A percentile compares a stretch with the other conserved stretches of the same genome.
Evolutionary conservation across 2,329 filamentous ascomycete genomes (phyloP).

Genomic region (Beauveria rudraprayagi): DNA sequence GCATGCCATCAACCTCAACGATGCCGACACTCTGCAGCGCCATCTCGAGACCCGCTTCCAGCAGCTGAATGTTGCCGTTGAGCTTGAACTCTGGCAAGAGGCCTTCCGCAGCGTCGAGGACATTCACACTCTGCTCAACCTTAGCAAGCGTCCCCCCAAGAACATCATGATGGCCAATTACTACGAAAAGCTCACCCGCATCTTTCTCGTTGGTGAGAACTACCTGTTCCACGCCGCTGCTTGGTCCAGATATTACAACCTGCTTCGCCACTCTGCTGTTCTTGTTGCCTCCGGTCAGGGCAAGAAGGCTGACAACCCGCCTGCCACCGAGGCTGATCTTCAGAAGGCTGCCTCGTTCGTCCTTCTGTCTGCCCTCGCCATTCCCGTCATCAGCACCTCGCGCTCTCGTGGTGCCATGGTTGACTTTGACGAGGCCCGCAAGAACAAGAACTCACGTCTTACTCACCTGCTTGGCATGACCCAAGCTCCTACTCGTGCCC

Average conservation of each 20-base stretch:
- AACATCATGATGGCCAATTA: slow-evolving; percentile 99
- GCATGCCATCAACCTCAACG: slow-evolving; percentile 98
- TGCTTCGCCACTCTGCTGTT: slow-evolving; percentile 82
- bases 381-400: slow-evolving; percentile 97
- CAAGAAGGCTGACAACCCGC: slow-evolving; percentile 90
- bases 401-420: slow-evolving; percentile 92
- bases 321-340: slow-evolving; percentile 80
- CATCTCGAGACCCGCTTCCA: slow-evolving; percentile 97
- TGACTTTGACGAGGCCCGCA: slow-evolving; percentile 92
- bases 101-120: slow-evolving; percentile 99
- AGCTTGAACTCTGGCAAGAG: slow-evolving; percentile 98
- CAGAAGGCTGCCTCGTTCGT: slow-evolving; percentile 95
- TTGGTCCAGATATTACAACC: slow-evolving; percentile 95
- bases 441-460: slow-evolving; percentile 97
- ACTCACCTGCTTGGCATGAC: slow-evolving; percentile 94
- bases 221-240: slow-evolving; percentile 98
- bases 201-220: slow-evolving; percentile 98
- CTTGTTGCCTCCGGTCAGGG: slow-evolving; percentile 77
- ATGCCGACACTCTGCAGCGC: slow-evolving; percentile 92
- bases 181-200: slow-evolving; percentile 97
- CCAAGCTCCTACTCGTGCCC: slow-evolving; percentile 77
- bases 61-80: slow-evolving; percentile 95
- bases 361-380: slow-evolving; percentile 87
- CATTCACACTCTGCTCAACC: slow-evolving; percentile 91
- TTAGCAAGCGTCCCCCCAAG: slow-evolving; percentile 97